Base-by-base conservation (phyloP, 23 red algal genomes). In the Chondrus crispus region DNA sequence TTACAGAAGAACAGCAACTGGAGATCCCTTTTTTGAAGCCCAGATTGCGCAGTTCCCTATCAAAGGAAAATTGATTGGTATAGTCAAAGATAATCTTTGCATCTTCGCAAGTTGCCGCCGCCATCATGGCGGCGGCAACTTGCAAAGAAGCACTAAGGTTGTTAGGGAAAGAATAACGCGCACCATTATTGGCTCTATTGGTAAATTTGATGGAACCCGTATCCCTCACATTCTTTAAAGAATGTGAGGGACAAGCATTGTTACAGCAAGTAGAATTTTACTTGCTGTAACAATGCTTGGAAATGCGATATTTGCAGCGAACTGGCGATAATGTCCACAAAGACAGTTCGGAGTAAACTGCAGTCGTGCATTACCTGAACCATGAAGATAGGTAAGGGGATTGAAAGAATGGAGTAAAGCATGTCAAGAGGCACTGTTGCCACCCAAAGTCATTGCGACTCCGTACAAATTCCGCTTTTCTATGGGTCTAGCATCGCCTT, bases 341-440 rank as follows among this genome's bases (percentile, higher is more conserved):
- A 0, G 18, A 32, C 35, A 32, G 71, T 77, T 39, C 1, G 43
- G 43, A 26, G 26, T 26, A 44, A 20, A 40, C 71, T 77, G 32
- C 71, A 77, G 20, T 35, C 26, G 38, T 2, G 71, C 71, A 77
- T 77, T 77, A 77, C 71, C 32, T 77, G 71, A 9, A 77, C 71
- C 38, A 48, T 39, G 1, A 77, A 77, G 1, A 35, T 1, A 42
- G 71, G 26, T 20, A 2, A 77, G 1, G 1, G 1, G 71, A 48
- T 1, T 0, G 38, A 42, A 77, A 40, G 44, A 77, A 77, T 77
- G 1, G 1, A 1, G 24, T 26, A 1, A 77, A 39, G 71, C 71
- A 48, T 77, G 71, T 37, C 0, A 0, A 46, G 11, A 77, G 24
- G 0, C 38, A 35, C 29, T 26, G 44, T 37, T 77, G n/a, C 0